phyloP scores from a whole-genome alignment of 176 grass and related monocot species.

The Aegilops sharonensis region DNA sequence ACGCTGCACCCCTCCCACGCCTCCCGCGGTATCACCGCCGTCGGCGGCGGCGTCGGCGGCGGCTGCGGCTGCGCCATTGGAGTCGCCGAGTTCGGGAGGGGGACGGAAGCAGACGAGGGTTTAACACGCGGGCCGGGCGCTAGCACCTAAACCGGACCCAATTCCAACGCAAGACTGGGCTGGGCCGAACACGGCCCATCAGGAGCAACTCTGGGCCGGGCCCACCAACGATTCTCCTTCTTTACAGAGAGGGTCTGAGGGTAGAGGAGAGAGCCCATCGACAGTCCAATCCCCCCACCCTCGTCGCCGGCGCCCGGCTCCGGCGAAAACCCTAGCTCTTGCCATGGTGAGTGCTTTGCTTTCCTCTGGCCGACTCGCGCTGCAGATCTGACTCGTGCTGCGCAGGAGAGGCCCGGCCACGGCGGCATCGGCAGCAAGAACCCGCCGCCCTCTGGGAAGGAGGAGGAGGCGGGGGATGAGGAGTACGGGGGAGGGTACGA shows the following conservation, averaged over 20 bases:
- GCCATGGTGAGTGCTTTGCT: conserved; percentile 3
- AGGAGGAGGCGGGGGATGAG: neutral
- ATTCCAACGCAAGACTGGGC: too few relatives aligned
- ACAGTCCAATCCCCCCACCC: neutral
- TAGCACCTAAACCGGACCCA: too few relatives aligned
- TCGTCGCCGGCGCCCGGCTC: neutral
- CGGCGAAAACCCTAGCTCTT: conserved; percentile 1
- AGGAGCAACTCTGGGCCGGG: too few relatives aligned
- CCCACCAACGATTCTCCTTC: neutral
- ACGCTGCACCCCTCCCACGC: conserved; percentile 97
- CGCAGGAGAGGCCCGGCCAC: neutral
- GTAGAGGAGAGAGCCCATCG: too few relatives aligned
- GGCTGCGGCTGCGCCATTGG: conserved; percentile 32
- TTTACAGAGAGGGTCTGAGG: too few relatives aligned
- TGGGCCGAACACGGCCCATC: neutral
- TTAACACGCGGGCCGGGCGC: neutral
- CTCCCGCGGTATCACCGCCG: conserved; percentile 25
- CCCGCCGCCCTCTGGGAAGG: neutral
- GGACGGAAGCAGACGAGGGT: neutral
- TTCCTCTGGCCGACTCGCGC: neutral
- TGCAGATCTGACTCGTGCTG: neutral
- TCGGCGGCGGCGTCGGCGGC: neutral
- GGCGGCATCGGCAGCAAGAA: neutral
- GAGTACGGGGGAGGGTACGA: neutral
- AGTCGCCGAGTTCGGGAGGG: neutral